phyloP scores from a whole-genome alignment of 148 eudicot genomes.

The Amaranthus cruentus region DNA sequence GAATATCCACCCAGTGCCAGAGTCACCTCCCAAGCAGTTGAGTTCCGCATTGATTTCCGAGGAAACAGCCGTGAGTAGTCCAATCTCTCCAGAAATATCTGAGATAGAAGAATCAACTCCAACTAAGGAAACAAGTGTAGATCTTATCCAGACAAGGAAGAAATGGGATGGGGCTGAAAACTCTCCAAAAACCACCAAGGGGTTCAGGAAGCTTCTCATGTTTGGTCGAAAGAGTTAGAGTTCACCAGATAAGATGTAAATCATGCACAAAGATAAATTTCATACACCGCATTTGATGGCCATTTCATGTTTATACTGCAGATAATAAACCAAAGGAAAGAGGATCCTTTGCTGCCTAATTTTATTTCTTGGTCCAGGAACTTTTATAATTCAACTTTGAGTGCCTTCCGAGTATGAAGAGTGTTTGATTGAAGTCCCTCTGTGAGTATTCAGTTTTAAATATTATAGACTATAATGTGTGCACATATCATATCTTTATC shows the following conservation, averaged over 20 bases:
- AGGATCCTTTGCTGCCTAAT: slow-evolving; percentile 12
- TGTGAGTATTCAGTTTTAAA: slow-evolving; percentile 10
- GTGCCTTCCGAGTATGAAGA: slow-evolving; percentile 20
- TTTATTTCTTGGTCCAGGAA: slow-evolving; percentile 4
- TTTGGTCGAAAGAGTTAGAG: slow-evolving; percentile 56
- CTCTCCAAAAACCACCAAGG: slow-evolving; percentile 52
- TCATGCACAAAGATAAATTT: background rate
- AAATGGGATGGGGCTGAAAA: slow-evolving; percentile 57
- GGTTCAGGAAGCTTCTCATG: slow-evolving; percentile 68
- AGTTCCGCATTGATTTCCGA: slow-evolving; percentile 13
- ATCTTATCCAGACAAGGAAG: slow-evolving; percentile 41
- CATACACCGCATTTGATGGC: slow-evolving; percentile 12
- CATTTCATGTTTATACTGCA: slow-evolving; percentile 19
- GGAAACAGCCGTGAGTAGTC: slow-evolving; percentile 17
- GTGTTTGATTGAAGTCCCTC: background rate
- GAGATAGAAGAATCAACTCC: slow-evolving; percentile 48
- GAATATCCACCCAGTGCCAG: slow-evolving; percentile 26
- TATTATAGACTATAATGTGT: slow-evolving; percentile 13
- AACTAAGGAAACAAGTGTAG: slow-evolving; percentile 27
- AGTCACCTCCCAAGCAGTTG: slow-evolving; percentile 26
- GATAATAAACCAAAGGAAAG: slow-evolving; percentile 8
- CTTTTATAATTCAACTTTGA: background rate
- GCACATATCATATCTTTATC: slow-evolving; percentile 12
- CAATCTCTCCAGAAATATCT: slow-evolving; percentile 35
- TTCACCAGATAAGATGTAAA: background rate